These are phyloP conservation scores for Coniochaeta ligniaria DNA, from an alignment of 2,329 filamentous ascomycete genomes.

Conservation along the genomic window DNA sequence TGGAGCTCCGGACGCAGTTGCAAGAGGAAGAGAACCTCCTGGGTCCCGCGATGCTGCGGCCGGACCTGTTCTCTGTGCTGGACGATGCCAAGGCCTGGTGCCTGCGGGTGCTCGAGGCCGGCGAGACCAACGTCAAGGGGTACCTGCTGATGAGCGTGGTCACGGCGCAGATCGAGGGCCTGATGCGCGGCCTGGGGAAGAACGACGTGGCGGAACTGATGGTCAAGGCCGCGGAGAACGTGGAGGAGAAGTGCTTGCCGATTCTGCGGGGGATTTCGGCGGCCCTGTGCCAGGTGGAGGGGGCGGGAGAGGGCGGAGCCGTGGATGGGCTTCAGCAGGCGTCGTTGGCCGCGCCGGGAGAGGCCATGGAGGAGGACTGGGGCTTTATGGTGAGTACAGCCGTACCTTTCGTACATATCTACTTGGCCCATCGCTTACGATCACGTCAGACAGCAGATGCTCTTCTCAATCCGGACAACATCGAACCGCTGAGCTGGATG, in stretches of 20 bases:
- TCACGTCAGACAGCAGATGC: constrained; percentile 19
- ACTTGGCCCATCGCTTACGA: background rate
- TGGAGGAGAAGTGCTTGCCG: constrained; percentile 13
- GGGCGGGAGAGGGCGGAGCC: constrained; percentile 6
- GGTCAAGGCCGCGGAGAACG: constrained; percentile 24
- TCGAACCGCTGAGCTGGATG: constrained; percentile 10
- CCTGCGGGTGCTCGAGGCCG: constrained; percentile 31
- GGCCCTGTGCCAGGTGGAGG: constrained; percentile 15
- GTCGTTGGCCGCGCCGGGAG: no score
- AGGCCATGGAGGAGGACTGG: constrained; percentile 23
- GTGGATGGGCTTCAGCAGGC: no score
- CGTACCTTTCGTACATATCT: background rate
- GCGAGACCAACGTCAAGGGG: constrained; percentile 49
- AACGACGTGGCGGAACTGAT: constrained; percentile 25
- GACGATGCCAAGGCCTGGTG: constrained; percentile 32
- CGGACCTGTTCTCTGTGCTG: constrained; percentile 34
- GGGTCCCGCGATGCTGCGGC: constrained; percentile 22
- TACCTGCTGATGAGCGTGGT: constrained; percentile 34
- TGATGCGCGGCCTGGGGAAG: constrained; percentile 25
- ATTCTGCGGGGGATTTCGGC: constrained; percentile 17
- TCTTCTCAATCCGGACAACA: constrained; percentile 16
- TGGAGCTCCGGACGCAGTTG: constrained; percentile 32
- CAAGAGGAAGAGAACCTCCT: constrained; percentile 31
- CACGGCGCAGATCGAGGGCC: constrained; percentile 31
- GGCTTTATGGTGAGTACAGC: constrained; percentile 29